Base-by-base conservation (phyloP, 1,284 basidiomycete genomes). In the Rhodotorula mucilaginosa region DNA sequence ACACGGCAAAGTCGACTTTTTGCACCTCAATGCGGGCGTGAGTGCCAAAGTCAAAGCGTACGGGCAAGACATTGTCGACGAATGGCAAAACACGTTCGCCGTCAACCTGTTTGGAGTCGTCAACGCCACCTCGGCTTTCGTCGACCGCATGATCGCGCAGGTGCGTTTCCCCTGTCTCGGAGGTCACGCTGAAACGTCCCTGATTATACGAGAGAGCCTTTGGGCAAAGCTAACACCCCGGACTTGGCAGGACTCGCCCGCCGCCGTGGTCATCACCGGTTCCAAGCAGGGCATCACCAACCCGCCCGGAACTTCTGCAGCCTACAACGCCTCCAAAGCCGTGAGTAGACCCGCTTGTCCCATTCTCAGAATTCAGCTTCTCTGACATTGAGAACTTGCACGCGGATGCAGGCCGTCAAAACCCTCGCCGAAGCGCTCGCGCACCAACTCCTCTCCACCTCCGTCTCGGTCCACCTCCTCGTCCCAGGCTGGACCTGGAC, bases 21-120 rank as follows among this genome's bases (percentile, higher is more conserved):
- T 79, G 57, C 62, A 74, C 47, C 65, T 79, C 13, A 79, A 79
- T 52, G 78, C 78, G n/a, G n/a, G n/a, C n/a, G n/a, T n/a, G n/a
- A 57, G 34, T 6, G 47, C 56, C 6, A 52, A 65, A 21, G 66
- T 65, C 19, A 73, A 69, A 57, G 62, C 67, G 57, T 73, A 61
- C 46, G 69, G 70, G 12, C 63, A 65, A 3, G 67, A 72, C 63
- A 65, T 75, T 29, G 73, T 70, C 51, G 52, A 64, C 2, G 63
- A 57, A 26, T 78, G 77, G 76, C 34, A 69, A 57, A 67, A 71
- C 58, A 64, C 65, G 39, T 64, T 77, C 15, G 48, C 60, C 8
- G 74, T 77, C 73, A 78, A 79, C 71, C 68, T 79, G 18, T 69
- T 64, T 44, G 78, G 78, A 18, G 76, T 78, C 46, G 47, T 78